Evolutionary conservation across 805 yeast species (phyloP), one percentile per base, ranked within the genome.

Genomic region (Suhomyces canberraensis): DNA sequence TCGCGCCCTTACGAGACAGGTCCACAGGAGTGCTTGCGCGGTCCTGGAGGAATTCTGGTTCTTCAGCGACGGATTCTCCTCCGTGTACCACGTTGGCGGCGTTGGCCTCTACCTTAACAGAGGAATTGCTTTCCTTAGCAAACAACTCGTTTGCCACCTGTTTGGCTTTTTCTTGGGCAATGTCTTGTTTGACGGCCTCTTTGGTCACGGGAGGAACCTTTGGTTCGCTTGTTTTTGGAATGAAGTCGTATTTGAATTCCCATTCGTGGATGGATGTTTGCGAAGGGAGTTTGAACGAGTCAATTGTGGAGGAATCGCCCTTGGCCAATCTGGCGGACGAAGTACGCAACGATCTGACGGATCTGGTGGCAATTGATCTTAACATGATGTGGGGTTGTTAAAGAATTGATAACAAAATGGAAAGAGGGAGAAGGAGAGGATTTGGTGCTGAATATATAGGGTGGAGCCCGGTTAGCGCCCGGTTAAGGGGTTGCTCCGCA

Each of bases 261-360:
- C 79, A 65, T 52, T 74, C 66, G 49, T 66, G 55, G 52, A 74
- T 55, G 34, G 71, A 62, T 22, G 72, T 56, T 49, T 64, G 66
- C 30, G 72, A 54, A 11, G 81, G 80, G 28, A 75, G 60, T 46
- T 65, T 73, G 58, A 61, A 77, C 29, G 71, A 73, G 52, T 79
- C 85, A 43, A 79, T 78, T 26, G 77, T 72, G 7, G 83, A 77
- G 4, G 59, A 37, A 47, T 78, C 84, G 34, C 79, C 79, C 50
- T 79, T 79, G 24, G 79, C 77, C 24, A 31, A n/a, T n/a, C n/a
- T n/a, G n/a, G n/a, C n/a, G n/a, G n/a, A n/a, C 24, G 11, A 24
- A n/a, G n/a, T n/a, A n/a, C n/a, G n/a, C n/a, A n/a, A n/a, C n/a
- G n/a, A n/a, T n/a, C n/a, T n/a, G n/a, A n/a, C n/a, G n/a, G n/a